These are phyloP conservation scores for Didymella keratinophila DNA, from an alignment of 2,329 filamentous ascomycete genomes.

Conservation along the genomic window DNA sequence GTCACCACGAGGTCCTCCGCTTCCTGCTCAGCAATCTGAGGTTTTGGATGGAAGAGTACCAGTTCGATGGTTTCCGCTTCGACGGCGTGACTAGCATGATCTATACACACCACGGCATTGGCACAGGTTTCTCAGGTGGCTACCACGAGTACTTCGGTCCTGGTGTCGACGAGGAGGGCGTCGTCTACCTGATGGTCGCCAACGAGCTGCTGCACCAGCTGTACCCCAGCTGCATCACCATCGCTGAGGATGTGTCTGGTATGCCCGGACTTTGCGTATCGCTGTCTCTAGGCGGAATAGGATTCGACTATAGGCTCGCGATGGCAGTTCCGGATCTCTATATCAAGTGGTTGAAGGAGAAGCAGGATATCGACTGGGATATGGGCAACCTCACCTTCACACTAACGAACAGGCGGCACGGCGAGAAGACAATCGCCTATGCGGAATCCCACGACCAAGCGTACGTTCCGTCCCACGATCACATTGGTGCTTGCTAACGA, in stretches of 20 bases:
- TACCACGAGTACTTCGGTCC: constrained; percentile 98
- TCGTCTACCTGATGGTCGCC: constrained; percentile 94
- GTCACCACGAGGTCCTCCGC: constrained; percentile 90
- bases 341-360: constrained; percentile 98
- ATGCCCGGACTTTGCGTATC: constrained; percentile 97
- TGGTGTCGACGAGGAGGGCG: constrained; percentile 88
- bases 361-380: constrained; percentile 90
- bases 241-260: constrained; percentile 96
- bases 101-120: constrained; percentile 94
- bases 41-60: constrained; percentile 99
- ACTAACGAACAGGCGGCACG: constrained; percentile 89
- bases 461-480: constrained; percentile 62
- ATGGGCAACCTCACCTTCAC: constrained; percentile 85
- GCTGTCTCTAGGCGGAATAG: constrained; percentile 85
- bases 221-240: constrained; percentile 86
- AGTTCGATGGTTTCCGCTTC: constrained; percentile 96
- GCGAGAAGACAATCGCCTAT: constrained; percentile 98
- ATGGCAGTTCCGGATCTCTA: constrained; percentile 99
- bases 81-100: constrained; percentile 99
- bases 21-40: constrained; percentile 94
- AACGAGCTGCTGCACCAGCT: constrained; percentile 95
- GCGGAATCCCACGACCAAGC: constrained; percentile 98
- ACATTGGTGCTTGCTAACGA: neutral
- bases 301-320: constrained; percentile 95
- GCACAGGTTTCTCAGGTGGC: constrained; percentile 95